phyloP scores from a whole-genome alignment of 345 rosid species.

The Salix purpurea region DNA sequence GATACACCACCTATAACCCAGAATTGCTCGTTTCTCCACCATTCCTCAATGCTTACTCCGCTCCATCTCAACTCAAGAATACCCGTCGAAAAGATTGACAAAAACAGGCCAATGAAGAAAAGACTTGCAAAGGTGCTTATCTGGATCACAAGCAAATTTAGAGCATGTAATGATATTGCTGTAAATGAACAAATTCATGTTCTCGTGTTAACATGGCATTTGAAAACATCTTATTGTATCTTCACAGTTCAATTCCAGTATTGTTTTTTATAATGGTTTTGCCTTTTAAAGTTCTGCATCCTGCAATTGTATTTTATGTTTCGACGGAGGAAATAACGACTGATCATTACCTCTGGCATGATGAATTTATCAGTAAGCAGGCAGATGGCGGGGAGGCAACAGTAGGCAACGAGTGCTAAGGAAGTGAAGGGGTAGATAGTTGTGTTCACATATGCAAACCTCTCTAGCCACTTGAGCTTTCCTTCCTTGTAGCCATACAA shows the following conservation, averaged over 20 bases:
- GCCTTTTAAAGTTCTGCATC: neutral
- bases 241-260: neutral
- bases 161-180: neutral
- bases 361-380: conserved; percentile 93
- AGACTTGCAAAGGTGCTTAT: conserved; percentile 94
- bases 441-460: conserved; percentile 85
- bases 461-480: conserved; percentile 89
- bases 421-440: conserved; percentile 96
- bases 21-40: conserved; percentile 99
- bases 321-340: neutral
- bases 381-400: conserved; percentile 86
- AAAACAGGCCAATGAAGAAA: conserved; percentile 77
- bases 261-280: neutral
- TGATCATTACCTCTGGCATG: conserved; percentile 77
- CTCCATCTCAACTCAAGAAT: conserved; percentile 94
- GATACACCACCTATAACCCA: conserved; percentile 97
- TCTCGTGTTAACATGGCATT: neutral
- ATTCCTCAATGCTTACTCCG: conserved; percentile 96
- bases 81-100: conserved; percentile 76
- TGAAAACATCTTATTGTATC: neutral
- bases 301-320: neutral
- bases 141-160: conserved; percentile 33
- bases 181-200: neutral
- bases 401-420: conserved; percentile 84
- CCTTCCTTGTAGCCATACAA: conserved; percentile 92